phyloP scores from a whole-genome alignment of 1,284 basidiomycete genomes.

The Austroboletus rostrupii region DNA sequence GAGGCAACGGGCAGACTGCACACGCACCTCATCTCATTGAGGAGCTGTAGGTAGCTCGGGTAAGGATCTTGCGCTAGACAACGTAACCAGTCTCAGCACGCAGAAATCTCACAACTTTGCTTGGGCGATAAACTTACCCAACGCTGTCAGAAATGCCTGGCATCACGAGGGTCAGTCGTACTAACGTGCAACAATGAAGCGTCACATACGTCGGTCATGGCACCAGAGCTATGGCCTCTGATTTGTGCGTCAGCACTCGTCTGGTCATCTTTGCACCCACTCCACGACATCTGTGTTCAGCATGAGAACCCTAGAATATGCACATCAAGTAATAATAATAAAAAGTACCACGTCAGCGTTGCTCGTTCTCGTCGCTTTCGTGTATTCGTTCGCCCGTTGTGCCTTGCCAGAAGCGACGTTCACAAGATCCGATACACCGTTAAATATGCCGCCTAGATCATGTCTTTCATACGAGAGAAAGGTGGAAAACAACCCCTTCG shows the following conservation, averaged over 20 bases:
- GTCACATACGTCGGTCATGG: conserved; percentile 71
- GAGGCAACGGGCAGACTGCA: not conserved
- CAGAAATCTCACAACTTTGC: conserved; percentile 4
- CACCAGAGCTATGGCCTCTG: conserved; percentile 80
- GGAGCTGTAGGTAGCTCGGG: conserved; percentile 79
- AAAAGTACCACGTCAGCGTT: conserved; percentile 59
- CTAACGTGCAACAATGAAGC: not conserved
- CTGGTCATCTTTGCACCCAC: conserved; percentile 91
- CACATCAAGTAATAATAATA: conserved; percentile 7
- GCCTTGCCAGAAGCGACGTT: conserved; percentile 38
- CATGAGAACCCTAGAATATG: not conserved
- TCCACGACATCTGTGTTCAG: conserved; percentile 63
- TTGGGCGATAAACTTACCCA: conserved; percentile 39
- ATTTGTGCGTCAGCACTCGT: conserved; percentile 89
- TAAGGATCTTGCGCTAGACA: conserved; percentile 54
- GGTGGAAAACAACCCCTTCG: conserved; percentile 68
- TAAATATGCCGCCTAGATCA: conserved; percentile 73
- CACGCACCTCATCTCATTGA: conserved; percentile 61
- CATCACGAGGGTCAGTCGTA: conserved; percentile 21
- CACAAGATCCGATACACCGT: conserved; percentile 38
- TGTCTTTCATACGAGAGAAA: conserved; percentile 70
- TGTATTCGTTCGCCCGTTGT: conserved; percentile 59
- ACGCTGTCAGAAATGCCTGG: conserved; percentile 71
- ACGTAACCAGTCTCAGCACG: conserved; percentile 5
- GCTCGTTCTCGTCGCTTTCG: conserved; percentile 71